Evolutionary conservation across 495 filamentous ascomycete genomes (phyloP), one percentile per base, ranked within the genome.

Genomic region (Cercophora scortea): DNA sequence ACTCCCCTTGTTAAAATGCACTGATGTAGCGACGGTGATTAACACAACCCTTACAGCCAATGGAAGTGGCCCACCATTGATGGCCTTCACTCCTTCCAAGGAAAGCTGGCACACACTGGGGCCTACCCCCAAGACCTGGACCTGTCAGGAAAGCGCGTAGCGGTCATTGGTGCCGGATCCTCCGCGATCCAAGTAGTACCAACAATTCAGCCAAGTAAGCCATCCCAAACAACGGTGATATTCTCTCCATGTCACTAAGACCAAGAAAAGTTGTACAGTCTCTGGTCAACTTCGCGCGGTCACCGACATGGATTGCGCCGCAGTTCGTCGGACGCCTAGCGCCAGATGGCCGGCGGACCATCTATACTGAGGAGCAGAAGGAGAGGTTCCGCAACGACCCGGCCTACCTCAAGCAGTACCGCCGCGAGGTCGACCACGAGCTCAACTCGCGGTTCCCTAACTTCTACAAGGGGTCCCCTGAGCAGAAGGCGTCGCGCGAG

Each of bases 61-160:
- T 43, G 48, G 40, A 80, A 39, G 61, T 84, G 38, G 79, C 81
- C 10, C 2, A 65, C 73, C 13, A 72, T 73, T 45, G 66, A 70
- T 4, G 75, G 76, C 6, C 61, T 68, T n/a, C 61, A 66, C 4
- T 53, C 45, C 1, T 79, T 75, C 60, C 49, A 72, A 25, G 77
- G 75, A 5, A 46, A 36, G 5, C 56, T 77, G 5, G 71, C 78
- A 39, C 78, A 82, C 51, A 74, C 73, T 0, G 78, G 77, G 2
- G 53, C 66, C 36, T 82, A 76, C 74, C 68, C 79, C 45, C 62
- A 74, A 12, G 52, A 36, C 25, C 65, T 78, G 1, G 59, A 76
- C 34, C 61, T 77, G 38, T 56, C 68, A 9, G 71, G 68, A 4
- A 81, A 81, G 60, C 62, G 68, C 42, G 75, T 78, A 2, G 72